A percentile compares a stretch with the other conserved stretches of the same genome.
Conservation (phyloP, 179 eudicot species). For the Carnegiea gigantea region DNA sequence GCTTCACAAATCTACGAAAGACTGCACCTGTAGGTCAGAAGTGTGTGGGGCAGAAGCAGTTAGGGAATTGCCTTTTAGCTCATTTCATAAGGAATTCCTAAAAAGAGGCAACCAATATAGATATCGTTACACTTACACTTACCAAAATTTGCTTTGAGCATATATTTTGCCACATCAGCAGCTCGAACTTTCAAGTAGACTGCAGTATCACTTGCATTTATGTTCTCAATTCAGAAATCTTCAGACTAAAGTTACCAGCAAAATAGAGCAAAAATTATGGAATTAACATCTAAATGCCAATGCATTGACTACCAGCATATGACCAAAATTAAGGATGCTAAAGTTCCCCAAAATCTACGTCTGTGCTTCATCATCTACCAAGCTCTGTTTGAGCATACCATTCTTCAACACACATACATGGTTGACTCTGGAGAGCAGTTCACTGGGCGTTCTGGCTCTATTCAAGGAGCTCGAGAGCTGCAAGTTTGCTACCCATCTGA, state of each 20-base stretch:
- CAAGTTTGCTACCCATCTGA: background rate
- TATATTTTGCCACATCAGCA: slow-evolving; percentile 10
- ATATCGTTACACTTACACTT: slow-evolving; percentile 19
- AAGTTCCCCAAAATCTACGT: no score
- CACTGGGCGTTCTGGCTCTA: no score
- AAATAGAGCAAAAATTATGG: background rate
- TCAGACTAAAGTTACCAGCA: no score
- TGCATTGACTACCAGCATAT: background rate
- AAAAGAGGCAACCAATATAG: background rate
- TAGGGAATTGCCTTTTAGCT: background rate
- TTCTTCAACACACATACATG: no score
- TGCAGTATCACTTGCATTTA: background rate
- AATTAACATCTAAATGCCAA: background rate
- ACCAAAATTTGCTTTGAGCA: slow-evolving; percentile 42
- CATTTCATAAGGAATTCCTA: background rate
- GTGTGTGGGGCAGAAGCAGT: background rate
- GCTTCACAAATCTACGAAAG: background rate
- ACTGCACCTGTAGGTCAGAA: background rate
- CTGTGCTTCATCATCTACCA: background rate
- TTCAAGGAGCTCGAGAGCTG: background rate
- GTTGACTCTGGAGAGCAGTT: no score
- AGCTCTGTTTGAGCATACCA: no score
- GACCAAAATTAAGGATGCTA: no score
- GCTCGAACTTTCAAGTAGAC: slow-evolving; percentile 16
- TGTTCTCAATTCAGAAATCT: slow-evolving; percentile 8